These are phyloP conservation scores for Leucoagaricus sp. DNA, from an alignment of 1,284 basidiomycete species.

Conservation along the genomic window DNA sequence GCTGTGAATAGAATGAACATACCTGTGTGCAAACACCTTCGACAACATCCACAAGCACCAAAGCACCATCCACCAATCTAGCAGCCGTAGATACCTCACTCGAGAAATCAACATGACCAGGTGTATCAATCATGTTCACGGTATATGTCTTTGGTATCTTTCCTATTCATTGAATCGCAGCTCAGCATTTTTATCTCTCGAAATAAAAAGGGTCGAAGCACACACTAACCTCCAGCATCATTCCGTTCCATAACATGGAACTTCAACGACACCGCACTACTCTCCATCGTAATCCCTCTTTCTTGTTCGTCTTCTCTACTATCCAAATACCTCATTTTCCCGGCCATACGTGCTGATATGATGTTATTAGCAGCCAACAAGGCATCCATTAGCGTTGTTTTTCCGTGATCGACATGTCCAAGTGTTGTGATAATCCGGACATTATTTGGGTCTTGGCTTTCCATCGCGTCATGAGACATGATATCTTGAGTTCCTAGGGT, in stretches of 20 bases:
- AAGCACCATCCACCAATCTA: conserved; percentile 91
- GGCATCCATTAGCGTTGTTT: conserved; percentile 94
- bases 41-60: conserved; percentile 97
- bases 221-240: conserved; percentile 40
- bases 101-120: conserved; percentile 98
- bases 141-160: conserved; percentile 65
- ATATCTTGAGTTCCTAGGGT: no score
- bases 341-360: conserved; percentile 93
- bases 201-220: not conserved
- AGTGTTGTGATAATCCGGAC: conserved; percentile 80
- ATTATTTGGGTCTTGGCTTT: conserved; percentile 53
- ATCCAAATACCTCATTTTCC: conserved; percentile 95
- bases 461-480: conserved; percentile 38
- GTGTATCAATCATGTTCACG: conserved; percentile 97
- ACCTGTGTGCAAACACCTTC: conserved; percentile 98
- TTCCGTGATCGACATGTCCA: conserved; percentile 90
- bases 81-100: conserved; percentile 96
- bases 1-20: not conserved
- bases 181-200: conserved; percentile 4
- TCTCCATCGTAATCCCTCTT: conserved; percentile 99
- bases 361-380: conserved; percentile 98
- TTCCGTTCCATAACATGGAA: conserved; percentile 74
- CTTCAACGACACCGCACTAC: conserved; percentile 87
- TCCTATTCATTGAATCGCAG: conserved; percentile 35
- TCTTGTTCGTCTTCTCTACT: conserved; percentile 97